These are phyloP conservation scores for Dipodascus geniculatus DNA, from an alignment of 805 yeast species.

Conservation along the genomic window DNA sequence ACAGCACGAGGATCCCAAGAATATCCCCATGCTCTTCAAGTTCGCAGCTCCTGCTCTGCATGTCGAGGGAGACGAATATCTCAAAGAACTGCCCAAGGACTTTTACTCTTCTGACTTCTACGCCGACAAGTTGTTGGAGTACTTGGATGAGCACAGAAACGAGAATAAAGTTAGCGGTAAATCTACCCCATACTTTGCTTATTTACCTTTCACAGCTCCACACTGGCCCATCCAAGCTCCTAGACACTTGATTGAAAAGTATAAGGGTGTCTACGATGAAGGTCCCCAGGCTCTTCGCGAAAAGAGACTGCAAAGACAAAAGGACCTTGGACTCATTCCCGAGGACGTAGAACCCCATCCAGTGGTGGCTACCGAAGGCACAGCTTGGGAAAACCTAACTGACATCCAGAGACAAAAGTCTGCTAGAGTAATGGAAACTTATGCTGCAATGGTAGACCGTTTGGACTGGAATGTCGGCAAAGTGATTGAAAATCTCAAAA, in stretches of 20 bases:
- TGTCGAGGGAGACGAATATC: slow-evolving; percentile 28
- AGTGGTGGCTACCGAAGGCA: slow-evolving; percentile 24
- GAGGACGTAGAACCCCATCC: slow-evolving; percentile 30
- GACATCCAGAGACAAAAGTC: slow-evolving; percentile 29
- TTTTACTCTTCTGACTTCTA: slow-evolving; percentile 35
- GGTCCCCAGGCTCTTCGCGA: slow-evolving; percentile 38
- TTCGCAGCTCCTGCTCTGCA: slow-evolving; percentile 24
- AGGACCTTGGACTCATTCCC: slow-evolving; percentile 36
- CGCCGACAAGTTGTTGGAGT: slow-evolving; percentile 34
- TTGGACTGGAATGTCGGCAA: slow-evolving; percentile 42
- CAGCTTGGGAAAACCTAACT: slow-evolving; percentile 34
- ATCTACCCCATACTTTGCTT: slow-evolving; percentile 43
- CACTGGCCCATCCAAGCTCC: slow-evolving; percentile 63
- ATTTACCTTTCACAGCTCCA: slow-evolving; percentile 50
- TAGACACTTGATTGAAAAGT: slow-evolving; percentile 33
- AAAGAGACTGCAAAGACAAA: slow-evolving; percentile 30
- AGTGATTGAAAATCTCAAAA: slow-evolving; percentile 32
- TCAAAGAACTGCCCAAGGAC: slow-evolving; percentile 33
- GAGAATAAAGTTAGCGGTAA: slow-evolving; percentile 20
- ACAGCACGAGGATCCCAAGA: slow-evolving; percentile 10
- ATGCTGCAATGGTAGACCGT: slow-evolving; percentile 54
- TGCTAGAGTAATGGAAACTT: slow-evolving; percentile 39
- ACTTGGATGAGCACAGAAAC: slow-evolving; percentile 16
- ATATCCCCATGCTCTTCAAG: slow-evolving; percentile 14
- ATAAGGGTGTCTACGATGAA: slow-evolving; percentile 35